Conservation (phyloP, 176 grass and related monocot genomes). For the Otatea glauca region DNA sequence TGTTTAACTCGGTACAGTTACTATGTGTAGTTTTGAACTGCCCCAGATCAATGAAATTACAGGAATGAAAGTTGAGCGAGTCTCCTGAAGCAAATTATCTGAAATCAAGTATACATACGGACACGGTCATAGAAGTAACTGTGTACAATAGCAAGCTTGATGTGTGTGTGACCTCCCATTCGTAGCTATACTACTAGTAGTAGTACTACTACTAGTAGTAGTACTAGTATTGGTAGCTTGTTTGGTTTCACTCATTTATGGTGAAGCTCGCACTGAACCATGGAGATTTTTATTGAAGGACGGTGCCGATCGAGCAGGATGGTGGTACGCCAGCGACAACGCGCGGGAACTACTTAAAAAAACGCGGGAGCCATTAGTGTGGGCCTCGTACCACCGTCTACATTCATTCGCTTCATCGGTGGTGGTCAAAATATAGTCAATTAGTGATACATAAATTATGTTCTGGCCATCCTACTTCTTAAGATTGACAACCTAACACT, state of each 20-base stretch:
- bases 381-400: not conserved
- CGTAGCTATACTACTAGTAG: not conserved
- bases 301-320: not conserved
- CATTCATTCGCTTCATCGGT: not conserved
- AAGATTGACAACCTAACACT: not conserved
- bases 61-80: no score
- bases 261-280: not conserved
- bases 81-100: no score
- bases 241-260: constrained; percentile 1
- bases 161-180: no score
- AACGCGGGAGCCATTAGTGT: constrained; percentile 11
- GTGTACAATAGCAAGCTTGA: not conserved
- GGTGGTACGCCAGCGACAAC: no score
- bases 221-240: no score
- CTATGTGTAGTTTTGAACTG: no score
- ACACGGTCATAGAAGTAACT: no score
- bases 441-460: not conserved
- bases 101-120: no score
- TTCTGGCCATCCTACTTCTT: not conserved
- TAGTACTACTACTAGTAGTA: not conserved
- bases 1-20: no score
- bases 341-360: constrained; percentile 21
- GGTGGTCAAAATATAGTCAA: constrained; percentile 6
- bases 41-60: no score
- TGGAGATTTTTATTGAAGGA: not conserved